Base-by-base conservation (phyloP, 805 yeast genomes). In the Metschnikowia similis region DNA sequence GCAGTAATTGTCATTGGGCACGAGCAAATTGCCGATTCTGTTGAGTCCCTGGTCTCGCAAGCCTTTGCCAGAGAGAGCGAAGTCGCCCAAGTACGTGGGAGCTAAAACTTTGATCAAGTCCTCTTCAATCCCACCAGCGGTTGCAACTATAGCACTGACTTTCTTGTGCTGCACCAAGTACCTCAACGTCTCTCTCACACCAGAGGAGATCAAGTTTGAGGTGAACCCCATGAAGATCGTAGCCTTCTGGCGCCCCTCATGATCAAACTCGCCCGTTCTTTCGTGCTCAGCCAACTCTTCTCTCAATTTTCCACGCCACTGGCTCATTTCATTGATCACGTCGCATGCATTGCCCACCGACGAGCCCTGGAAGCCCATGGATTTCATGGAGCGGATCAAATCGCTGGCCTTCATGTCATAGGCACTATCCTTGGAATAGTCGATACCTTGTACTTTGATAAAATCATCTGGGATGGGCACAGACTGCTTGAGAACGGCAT, bases 71-170 rank as follows among this genome's bases (percentile, higher is more conserved):
- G 84, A 82, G 57, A 92, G 75, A 40, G 85, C 67, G 67, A 90
- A 94, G 45, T 90, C 97, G 47, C 99, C 97, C 77, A 95, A 75
- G 63, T 84, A 91, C 7, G 99, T 94, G 49, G 97, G 97, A 2
- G 98, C 99, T 49, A 94, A 76, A 66, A 96, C 90, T 70, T 94
- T 94, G 76, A 94, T 94, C 45, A 94, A 72, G 71, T 94, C 99
- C 73, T 94, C 99, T 68, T 94, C 99, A 54, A 94, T 84, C 58
- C 99, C 99, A 57, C 99, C 99, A 21, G 97, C 99, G 54, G 92
- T 81, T n/a, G 98, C 86, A 45, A 94, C 99, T 61, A 94, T 82
- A 14, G 96, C 98, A 60, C 90, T 86, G 41, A 94, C 96, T 81
- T 87, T 87, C 69, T 90, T 92, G 72, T 95, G 84, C 69, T 95